These are phyloP conservation scores for Tolypocladium ovalisporum DNA, from an alignment of 2,329 filamentous ascomycete genomes.

Conservation along the genomic window DNA sequence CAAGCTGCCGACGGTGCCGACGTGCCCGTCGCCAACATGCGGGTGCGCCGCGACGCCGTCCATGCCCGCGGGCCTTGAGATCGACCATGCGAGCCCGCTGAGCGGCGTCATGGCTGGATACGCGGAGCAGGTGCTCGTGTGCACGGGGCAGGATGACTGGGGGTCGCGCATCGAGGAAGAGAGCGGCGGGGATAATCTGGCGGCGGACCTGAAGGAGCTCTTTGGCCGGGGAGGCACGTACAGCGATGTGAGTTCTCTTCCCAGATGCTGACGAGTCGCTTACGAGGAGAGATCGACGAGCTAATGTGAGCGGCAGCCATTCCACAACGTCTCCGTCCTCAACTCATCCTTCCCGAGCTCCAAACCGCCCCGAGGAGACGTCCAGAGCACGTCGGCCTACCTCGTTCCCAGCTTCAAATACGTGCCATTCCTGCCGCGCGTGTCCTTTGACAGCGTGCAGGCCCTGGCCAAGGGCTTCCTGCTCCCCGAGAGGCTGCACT, in stretches of 20 bases:
- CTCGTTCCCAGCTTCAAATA: conserved; percentile 79
- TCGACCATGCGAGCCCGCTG: conserved; percentile 60
- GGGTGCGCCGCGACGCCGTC: conserved; percentile 55
- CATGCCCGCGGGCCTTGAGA: conserved; percentile 57
- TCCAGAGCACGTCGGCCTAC: conserved; percentile 55
- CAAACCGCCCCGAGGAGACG: conserved; percentile 27
- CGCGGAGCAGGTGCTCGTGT: conserved; percentile 72
- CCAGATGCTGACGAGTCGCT: not conserved
- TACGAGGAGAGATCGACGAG: too few relatives aligned
- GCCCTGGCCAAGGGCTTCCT: conserved; percentile 55
- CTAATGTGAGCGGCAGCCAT: conserved; percentile 47
- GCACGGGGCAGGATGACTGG: conserved; percentile 75
- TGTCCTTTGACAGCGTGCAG: conserved; percentile 43
- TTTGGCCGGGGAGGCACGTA: conserved; percentile 55
- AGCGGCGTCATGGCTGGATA: conserved; percentile 71
- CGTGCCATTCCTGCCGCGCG: conserved; percentile 57
- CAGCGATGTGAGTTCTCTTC: conserved; percentile 48
- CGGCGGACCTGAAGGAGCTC: conserved; percentile 60
- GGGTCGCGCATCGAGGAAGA: conserved; percentile 76
- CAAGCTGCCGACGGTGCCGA: conserved; percentile 32
- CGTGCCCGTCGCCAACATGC: conserved; percentile 69
- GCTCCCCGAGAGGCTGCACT: conserved; percentile 51
- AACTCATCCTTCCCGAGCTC: conserved; percentile 64
- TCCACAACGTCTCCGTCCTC: conserved; percentile 67
- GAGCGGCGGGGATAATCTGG: conserved; percentile 52